Evolutionary conservation across 2,329 filamentous ascomycete genomes (phyloP).

Genomic region (Sarocladium oryzae): DNA sequence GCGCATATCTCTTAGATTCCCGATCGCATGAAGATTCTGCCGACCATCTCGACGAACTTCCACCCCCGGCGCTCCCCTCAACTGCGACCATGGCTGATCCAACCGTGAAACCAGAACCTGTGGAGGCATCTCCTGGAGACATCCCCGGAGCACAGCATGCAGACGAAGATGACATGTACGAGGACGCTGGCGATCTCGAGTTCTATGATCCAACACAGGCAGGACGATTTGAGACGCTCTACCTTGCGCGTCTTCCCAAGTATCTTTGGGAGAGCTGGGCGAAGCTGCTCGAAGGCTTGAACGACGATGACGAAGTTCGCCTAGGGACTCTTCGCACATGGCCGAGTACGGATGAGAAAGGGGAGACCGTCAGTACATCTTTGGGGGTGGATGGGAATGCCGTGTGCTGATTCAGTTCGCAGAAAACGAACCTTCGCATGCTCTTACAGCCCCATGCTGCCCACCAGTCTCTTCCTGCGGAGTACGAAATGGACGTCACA

Average conservation of each 20-base stretch:
- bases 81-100: slow-evolving; percentile 24
- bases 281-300: slow-evolving; percentile 46
- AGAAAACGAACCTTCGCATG: slow-evolving; percentile 46
- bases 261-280: slow-evolving; percentile 77
- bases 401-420: neutral
- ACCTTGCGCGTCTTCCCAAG: slow-evolving; percentile 71
- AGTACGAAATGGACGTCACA: slow-evolving; percentile 74
- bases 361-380: slow-evolving; percentile 1
- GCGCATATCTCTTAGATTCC: too few species aligned
- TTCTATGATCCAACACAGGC: slow-evolving; percentile 42
- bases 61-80: neutral
- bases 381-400: neutral
- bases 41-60: neutral
- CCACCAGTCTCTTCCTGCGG: slow-evolving; percentile 74
- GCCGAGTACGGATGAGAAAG: slow-evolving; percentile 46
- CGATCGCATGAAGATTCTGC: neutral
- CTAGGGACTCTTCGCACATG: slow-evolving; percentile 67
- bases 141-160: slow-evolving; percentile 23
- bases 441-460: slow-evolving; percentile 58
- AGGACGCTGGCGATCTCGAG: slow-evolving; percentile 50
- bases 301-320: slow-evolving; percentile 75
- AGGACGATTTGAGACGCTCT: slow-evolving; percentile 43
- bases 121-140: slow-evolving; percentile 31
- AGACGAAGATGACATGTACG: slow-evolving; percentile 63
- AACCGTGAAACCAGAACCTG: slow-evolving; percentile 44